Evolutionary conservation across 306 rosid species (phyloP).

Genomic region (Phaseolus lunatus): DNA sequence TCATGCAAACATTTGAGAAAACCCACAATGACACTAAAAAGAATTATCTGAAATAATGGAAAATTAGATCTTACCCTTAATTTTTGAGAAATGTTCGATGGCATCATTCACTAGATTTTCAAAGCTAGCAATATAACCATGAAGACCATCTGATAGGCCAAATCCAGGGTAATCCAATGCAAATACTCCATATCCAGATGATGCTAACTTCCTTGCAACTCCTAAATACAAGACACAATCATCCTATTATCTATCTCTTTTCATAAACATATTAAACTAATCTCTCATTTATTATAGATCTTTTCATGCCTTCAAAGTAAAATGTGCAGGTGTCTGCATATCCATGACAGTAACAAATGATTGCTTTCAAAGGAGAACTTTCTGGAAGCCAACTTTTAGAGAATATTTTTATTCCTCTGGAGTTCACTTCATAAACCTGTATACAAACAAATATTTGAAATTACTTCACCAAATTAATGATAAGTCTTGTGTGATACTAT

Average conservation of each 20-base stretch:
- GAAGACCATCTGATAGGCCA: conserved; percentile 98
- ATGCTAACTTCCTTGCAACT: conserved; percentile 88
- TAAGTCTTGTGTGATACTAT: neutral
- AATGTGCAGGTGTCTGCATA: conserved; percentile 66
- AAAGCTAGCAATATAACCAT: conserved; percentile 78
- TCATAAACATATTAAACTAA: neutral
- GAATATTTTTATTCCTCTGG: conserved; percentile 60
- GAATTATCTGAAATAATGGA: conserved; percentile 20
- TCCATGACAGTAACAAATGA: conserved; percentile 61
- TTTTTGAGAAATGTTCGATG: conserved; percentile 79
- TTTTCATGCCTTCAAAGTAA: conserved; percentile 58
- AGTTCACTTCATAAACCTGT: conserved; percentile 60
- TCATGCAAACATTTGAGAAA: neutral
- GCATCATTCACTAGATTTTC: conserved; percentile 81
- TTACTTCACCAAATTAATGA: neutral
- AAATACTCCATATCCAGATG: conserved; percentile 83
- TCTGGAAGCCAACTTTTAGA: conserved; percentile 61
- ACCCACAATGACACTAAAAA: neutral
- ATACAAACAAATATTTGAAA: conserved; percentile 21
- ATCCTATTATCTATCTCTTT: conserved; percentile 18
- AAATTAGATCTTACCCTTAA: conserved; percentile 64
- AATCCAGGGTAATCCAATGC: conserved; percentile 97
- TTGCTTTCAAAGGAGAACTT: conserved; percentile 48
- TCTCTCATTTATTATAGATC: neutral
- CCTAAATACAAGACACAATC: conserved; percentile 55